phyloP scores from a whole-genome alignment of 306 rosid genomes.

The Argentina anserina region DNA sequence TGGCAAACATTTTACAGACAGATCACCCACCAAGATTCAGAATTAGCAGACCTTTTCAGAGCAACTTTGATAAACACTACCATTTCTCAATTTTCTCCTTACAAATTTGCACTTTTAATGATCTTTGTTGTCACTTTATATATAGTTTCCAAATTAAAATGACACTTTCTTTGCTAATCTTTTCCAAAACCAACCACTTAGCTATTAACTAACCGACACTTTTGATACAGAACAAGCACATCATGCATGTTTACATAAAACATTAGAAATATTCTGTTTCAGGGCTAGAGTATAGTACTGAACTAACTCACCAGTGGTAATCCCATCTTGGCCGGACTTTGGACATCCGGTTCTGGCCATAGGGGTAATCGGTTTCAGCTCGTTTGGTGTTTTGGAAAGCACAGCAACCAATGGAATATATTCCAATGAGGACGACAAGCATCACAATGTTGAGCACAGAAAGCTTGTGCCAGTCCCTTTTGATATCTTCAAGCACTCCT shows the following conservation, averaged over 20 bases:
- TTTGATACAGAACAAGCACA: background rate
- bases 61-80: background rate
- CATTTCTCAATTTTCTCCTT: background rate
- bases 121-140: background rate
- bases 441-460: slow-evolving; percentile 63
- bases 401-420: slow-evolving; percentile 84
- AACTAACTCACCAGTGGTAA: slow-evolving; percentile 52
- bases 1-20: background rate
- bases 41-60: background rate
- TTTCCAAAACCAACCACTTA: background rate
- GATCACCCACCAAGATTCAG: background rate
- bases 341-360: slow-evolving; percentile 70
- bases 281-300: background rate
- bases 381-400: slow-evolving; percentile 77
- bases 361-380: slow-evolving; percentile 63
- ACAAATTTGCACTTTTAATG: background rate
- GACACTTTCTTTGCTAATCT: background rate
- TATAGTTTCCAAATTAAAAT: background rate
- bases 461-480: slow-evolving; percentile 83
- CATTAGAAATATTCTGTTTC: background rate
- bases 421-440: slow-evolving; percentile 63
- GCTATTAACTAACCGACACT: background rate
- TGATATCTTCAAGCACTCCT: slow-evolving; percentile 71
- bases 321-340: slow-evolving; percentile 92
- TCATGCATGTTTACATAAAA: background rate